These are phyloP conservation scores for Celoporthe dispersa DNA, from an alignment of 2,329 filamentous ascomycete genomes.

Conservation along the genomic window DNA sequence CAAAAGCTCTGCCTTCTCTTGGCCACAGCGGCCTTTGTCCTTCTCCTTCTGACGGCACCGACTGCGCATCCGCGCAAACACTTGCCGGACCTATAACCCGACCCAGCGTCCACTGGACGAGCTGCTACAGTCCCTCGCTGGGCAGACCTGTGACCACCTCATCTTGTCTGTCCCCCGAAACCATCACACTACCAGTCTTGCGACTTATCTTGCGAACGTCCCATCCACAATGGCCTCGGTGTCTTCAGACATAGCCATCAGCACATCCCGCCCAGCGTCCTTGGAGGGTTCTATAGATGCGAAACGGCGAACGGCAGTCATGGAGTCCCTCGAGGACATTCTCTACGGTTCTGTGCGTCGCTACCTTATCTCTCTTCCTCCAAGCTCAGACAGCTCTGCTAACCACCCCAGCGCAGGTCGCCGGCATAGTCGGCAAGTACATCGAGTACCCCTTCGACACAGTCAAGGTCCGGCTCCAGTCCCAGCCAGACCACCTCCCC, in stretches of 20 bases:
- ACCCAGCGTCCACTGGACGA: neutral
- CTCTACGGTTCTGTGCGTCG: slow-evolving; percentile 79
- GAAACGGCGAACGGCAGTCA: slow-evolving; percentile 46
- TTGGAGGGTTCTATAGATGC: slow-evolving; percentile 28
- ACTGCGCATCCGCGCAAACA: slow-evolving; percentile 16
- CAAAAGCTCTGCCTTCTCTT: slow-evolving; percentile 17
- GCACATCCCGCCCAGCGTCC: slow-evolving; percentile 19
- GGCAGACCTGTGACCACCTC: neutral
- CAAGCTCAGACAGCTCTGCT: neutral
- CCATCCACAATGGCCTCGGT: slow-evolving; percentile 24
- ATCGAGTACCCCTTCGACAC: slow-evolving; percentile 99
- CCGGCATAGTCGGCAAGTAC: slow-evolving; percentile 89
- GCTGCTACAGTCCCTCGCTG: neutral
- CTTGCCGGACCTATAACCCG: neutral
- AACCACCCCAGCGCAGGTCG: slow-evolving; percentile 54
- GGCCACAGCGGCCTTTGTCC: neutral
- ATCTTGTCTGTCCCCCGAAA: neutral
- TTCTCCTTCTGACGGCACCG: neutral
- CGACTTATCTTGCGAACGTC: slow-evolving; percentile 24
- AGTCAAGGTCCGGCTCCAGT: slow-evolving; percentile 94
- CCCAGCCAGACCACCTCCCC: slow-evolving; percentile 85
- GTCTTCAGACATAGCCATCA: slow-evolving; percentile 20
- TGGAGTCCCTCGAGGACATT: slow-evolving; percentile 83
- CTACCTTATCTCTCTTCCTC: neutral
- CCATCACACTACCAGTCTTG: neutral